phyloP scores from a whole-genome alignment of 371 early-diverging fungal species.

The Mucor sp. region DNA sequence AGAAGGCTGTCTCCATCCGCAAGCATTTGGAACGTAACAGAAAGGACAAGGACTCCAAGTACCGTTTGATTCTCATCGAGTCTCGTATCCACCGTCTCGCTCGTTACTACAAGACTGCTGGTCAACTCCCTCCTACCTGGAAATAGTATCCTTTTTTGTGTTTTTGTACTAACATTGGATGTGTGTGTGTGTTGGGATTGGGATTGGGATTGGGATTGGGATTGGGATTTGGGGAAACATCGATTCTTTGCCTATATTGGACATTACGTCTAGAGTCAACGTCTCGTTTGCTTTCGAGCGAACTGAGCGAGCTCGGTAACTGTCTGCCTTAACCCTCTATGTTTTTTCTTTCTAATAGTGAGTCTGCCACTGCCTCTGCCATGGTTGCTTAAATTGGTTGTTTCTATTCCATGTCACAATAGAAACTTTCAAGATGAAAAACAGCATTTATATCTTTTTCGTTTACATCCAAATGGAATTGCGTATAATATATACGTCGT shows the following conservation, averaged over 20 bases:
- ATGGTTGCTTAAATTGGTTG: conserved; percentile 43
- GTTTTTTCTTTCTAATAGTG: conserved; percentile 40
- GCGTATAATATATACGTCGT: not conserved
- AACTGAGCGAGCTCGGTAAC: conserved; percentile 35
- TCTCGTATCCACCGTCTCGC: conserved; percentile 99
- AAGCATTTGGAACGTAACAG: conserved; percentile 99
- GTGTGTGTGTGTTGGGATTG: not conserved
- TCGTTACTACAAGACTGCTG: conserved; percentile 99
- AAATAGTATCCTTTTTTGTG: conserved; percentile 76
- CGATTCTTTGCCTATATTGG: conserved; percentile 27
- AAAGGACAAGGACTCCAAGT: conserved; percentile 99
- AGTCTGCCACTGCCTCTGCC: conserved; percentile 54
- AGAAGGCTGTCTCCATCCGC: conserved; percentile 99
- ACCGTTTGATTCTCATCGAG: conserved; percentile 98
- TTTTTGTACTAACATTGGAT: conserved; percentile 9
- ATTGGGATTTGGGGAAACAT: not conserved
- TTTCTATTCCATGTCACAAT: not conserved
- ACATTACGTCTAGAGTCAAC: conserved; percentile 23
- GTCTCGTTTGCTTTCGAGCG: not conserved
- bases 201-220: not conserved
- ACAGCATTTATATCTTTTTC: not conserved
- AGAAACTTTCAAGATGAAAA: not conserved
- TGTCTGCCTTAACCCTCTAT: conserved; percentile 43
- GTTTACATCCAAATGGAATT: not conserved
- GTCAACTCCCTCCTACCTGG: conserved; percentile 98